Base-by-base conservation (phyloP, 768 basidiomycete species). In the Hebeloma cylindrosporum region DNA sequence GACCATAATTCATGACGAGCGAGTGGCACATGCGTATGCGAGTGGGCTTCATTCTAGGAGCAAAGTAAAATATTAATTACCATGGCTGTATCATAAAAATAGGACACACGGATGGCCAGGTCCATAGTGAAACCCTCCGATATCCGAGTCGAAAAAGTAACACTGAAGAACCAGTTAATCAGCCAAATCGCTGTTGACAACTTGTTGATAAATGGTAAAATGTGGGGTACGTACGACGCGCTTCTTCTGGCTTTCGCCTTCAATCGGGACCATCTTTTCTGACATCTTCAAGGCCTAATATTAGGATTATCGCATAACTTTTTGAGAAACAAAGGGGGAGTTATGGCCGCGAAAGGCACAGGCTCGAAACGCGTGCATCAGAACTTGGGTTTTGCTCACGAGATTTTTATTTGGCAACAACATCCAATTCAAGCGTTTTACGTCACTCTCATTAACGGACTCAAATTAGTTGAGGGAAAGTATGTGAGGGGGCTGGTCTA, bases 21-120 rank as follows among this genome's bases (percentile, higher is more conserved):
- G 94, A 94, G 69, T 99, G 96, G 63, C 94, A 97, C 96, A 99
- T 99, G 56, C 95, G 85, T 73, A 98, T 96, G 26, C 96, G 80
- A 16, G 95, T 97, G 5, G 95, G 95, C 61, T 96, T 95, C 93
- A 96, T 96, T 26, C 90, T 93, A 33, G 13, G 16, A 25, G 37
- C 22, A 48, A 53, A 58, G n/a, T 48, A 39, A 37, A 29, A 48
- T 44, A 34, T 35, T 33, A 42, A 11, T 20, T 20, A 25, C 1
- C 11, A 30, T 16, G n/a, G 9, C 34, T 28, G 42, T 30, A 39
- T 30, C 6, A 32, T n/a, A 18, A 16, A 41, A 41, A 31, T 5
- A 10, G 22, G 22, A 60, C 82, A 57, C 67, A 90, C 85, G 93
- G 92, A 65, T 97, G 93, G 5, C 93, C 94, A 45, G 87, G 92